Evolutionary conservation across 164 flowering plant genomes (phyloP).

Genomic region (Macadamia integrifolia): DNA sequence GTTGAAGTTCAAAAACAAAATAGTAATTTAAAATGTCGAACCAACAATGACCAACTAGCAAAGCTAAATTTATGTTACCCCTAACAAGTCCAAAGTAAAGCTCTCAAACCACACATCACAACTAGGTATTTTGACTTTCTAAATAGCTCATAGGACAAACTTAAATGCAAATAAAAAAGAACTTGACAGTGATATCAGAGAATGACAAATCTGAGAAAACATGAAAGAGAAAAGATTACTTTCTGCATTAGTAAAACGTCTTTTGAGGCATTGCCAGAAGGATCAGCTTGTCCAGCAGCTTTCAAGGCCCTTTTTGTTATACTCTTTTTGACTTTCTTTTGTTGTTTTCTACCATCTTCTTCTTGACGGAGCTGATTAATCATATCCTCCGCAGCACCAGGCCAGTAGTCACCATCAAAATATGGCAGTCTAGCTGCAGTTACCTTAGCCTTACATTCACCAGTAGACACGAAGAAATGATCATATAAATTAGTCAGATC

Average conservation of each 20-base stretch:
- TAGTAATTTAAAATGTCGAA: neutral
- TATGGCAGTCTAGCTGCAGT: conserved; percentile 66
- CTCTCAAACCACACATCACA: too few relatives aligned
- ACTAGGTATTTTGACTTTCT: too few relatives aligned
- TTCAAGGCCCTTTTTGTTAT: conserved; percentile 16
- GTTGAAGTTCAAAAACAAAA: neutral
- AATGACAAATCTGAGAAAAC: neutral
- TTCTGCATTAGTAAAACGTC: conserved; percentile 87
- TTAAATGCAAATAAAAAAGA: too few relatives aligned
- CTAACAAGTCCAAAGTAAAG: too few relatives aligned
- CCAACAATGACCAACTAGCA: too few relatives aligned
- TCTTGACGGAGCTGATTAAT: conserved; percentile 24
- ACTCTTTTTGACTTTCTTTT: conserved; percentile 16
- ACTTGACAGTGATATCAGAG: neutral
- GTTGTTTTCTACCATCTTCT: conserved; percentile 20
- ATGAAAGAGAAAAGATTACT: conserved; percentile 33
- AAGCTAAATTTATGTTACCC: too few relatives aligned
- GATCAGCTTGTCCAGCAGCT: conserved; percentile 10
- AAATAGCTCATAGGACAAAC: too few relatives aligned
- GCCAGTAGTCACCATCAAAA: conserved; percentile 69
- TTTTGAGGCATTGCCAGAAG: conserved; percentile 70
- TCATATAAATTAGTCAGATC: conserved; percentile 45
- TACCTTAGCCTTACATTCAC: conserved; percentile 31
- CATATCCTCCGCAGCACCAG: conserved; percentile 39
- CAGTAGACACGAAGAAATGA: conserved; percentile 35